Evolutionary conservation across 345 rosid species (phyloP).

Genomic region (Melaleuca quinquenervia): DNA sequence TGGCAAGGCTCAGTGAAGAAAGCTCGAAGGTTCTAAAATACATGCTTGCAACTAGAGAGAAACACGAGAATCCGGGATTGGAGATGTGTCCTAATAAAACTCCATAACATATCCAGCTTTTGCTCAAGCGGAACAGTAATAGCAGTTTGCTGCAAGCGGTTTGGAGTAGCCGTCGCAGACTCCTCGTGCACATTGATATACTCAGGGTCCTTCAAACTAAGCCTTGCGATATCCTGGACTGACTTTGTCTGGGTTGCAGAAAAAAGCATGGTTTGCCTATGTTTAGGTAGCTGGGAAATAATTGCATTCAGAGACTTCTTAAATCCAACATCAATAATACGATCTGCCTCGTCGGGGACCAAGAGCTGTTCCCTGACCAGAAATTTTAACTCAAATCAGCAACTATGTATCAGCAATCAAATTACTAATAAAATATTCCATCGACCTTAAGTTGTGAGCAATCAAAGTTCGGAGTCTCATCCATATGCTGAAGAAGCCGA

Average conservation of each 20-base stretch:
- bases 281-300: conserved; percentile 72
- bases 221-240: conserved; percentile 93
- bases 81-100: conserved; percentile 78
- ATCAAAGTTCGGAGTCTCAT: conserved; percentile 89
- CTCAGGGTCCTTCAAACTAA: conserved; percentile 93
- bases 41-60: conserved; percentile 93
- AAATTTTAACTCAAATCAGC: conserved; percentile 25
- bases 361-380: conserved; percentile 55
- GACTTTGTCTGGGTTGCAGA: conserved; percentile 96
- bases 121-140: conserved; percentile 81
- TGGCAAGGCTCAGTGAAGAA: not conserved
- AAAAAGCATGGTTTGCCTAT: conserved; percentile 82
- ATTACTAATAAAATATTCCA: not conserved
- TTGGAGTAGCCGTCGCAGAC: conserved; percentile 74
- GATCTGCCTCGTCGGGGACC: conserved; percentile 98
- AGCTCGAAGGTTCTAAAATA: conserved; percentile 4
- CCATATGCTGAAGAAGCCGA: conserved; percentile 96
- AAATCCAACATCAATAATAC: conserved; percentile 84
- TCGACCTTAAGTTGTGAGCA: conserved; percentile 89
- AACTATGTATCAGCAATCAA: not conserved
- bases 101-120: conserved; percentile 88
- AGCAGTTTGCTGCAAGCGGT: conserved; percentile 66
- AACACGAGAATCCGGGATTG: conserved; percentile 77
- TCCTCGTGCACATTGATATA: conserved; percentile 84
- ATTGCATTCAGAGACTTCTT: conserved; percentile 81